Conservation (phyloP, 768 basidiomycete genomes). For the Flagelloscypha sp. region DNA sequence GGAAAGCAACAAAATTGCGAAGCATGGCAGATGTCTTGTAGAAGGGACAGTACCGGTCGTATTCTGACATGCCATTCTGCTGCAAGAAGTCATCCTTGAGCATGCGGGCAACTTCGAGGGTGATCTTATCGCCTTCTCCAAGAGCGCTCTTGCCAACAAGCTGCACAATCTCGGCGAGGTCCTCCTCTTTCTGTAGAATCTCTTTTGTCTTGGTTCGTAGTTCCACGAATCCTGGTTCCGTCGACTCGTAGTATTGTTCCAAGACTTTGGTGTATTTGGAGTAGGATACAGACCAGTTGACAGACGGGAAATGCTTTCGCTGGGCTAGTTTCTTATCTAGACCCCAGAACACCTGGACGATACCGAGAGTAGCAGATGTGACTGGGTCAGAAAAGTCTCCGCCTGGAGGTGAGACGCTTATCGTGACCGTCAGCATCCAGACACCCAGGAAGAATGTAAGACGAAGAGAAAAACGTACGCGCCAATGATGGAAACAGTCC, state of each 20-base stretch:
- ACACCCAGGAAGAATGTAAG: background rate
- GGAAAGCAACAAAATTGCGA: conserved; percentile 88
- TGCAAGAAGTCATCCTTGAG: conserved; percentile 96
- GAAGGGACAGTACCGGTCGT: conserved; percentile 96
- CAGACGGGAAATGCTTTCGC: conserved; percentile 99
- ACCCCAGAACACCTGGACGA: conserved; percentile 99
- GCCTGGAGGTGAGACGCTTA: conserved; percentile 93
- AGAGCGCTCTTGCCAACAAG: conserved; percentile 98
- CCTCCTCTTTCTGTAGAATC: conserved; percentile 97
- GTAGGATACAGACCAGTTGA: conserved; percentile 99
- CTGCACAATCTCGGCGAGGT: conserved; percentile 97
- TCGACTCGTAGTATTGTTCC: conserved; percentile 85
- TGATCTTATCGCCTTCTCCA: conserved; percentile 97
- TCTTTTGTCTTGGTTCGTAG: conserved; percentile 89
- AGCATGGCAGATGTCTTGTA: conserved; percentile 98
- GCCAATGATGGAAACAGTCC: conserved; percentile 97
- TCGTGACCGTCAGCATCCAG: conserved; percentile 7
- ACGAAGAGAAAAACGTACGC: conserved; percentile 55
- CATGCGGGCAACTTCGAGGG: conserved; percentile 93
- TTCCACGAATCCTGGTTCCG: conserved; percentile 92
- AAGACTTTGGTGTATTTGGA: conserved; percentile 96
- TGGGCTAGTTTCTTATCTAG: conserved; percentile 99
- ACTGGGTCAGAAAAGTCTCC: conserved; percentile 99
- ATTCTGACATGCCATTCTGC: conserved; percentile 98
- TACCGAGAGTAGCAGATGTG: conserved; percentile 93